These are phyloP conservation scores for Fusarium tuaranense DNA, from an alignment of 2,329 filamentous ascomycete genomes.

Conservation along the genomic window DNA sequence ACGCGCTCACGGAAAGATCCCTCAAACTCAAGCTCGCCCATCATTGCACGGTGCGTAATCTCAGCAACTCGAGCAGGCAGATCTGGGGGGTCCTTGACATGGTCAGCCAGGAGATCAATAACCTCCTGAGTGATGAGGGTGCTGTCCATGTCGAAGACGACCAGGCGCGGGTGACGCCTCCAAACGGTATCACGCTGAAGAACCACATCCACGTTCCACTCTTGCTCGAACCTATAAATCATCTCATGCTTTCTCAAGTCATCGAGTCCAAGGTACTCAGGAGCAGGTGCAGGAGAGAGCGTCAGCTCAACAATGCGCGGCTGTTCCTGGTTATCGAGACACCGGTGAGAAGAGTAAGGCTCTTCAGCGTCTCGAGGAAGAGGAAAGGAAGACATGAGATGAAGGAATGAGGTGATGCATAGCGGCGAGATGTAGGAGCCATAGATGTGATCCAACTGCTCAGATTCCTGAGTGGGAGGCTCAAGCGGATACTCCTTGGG, in stretches of 20 bases:
- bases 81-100: constrained; percentile 75
- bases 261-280: constrained; percentile 72
- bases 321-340: constrained; percentile 69
- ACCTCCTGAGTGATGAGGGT: constrained; percentile 98
- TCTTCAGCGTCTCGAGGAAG: constrained; percentile 63
- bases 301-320: constrained; percentile 76
- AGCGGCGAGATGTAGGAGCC: constrained; percentile 74
- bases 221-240: constrained; percentile 85
- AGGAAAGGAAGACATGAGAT: constrained; percentile 73
- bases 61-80: constrained; percentile 85
- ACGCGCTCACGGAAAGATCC: constrained; percentile 85
- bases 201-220: constrained; percentile 89
- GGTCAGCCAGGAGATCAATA: constrained; percentile 92
- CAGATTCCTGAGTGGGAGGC: constrained; percentile 63
- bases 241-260: constrained; percentile 84
- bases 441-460: constrained; percentile 74
- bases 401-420: constrained; percentile 74
- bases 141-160: constrained; percentile 99
- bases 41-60: constrained; percentile 95
- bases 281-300: constrained; percentile 69
- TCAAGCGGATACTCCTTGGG: constrained; percentile 71
- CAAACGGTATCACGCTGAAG: constrained; percentile 80
- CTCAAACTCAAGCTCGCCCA: constrained; percentile 93
- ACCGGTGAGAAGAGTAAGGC: constrained; percentile 71
- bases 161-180: constrained; percentile 83